These are phyloP conservation scores for Microbotryomycetes sp. DNA, from an alignment of 1,284 basidiomycete species.

Conservation along the genomic window DNA sequence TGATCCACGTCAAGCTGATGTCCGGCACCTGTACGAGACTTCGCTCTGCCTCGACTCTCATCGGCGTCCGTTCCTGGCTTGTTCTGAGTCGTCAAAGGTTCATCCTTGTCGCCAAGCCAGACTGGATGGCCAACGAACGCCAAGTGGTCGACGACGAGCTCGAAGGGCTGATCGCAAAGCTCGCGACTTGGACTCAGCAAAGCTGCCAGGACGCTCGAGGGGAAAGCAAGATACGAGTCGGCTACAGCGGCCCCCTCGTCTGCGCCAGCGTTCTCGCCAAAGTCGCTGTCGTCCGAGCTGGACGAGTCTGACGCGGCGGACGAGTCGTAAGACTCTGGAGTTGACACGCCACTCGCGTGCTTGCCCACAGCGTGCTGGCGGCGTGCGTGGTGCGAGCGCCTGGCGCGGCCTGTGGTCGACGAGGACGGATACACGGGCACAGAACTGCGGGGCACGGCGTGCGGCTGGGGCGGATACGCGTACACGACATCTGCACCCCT, in stretches of 20 bases:
- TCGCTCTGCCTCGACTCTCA: conserved; percentile 6
- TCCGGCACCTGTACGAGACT: neutral
- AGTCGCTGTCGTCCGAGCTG: conserved; percentile 13
- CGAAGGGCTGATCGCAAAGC: conserved; percentile 90
- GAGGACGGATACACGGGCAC: conserved; percentile 30
- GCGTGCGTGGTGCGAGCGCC: neutral
- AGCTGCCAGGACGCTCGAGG: conserved; percentile 68
- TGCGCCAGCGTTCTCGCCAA: conserved; percentile 1
- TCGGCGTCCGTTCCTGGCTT: conserved; percentile 21
- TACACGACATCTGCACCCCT: conserved; percentile 30
- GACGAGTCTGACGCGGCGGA: conserved; percentile 1
- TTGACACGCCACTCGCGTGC: neutral
- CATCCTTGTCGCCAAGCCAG: conserved; percentile 62
- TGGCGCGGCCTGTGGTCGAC: neutral
- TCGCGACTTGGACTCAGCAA: conserved; percentile 65
- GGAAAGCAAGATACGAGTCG: conserved; percentile 68
- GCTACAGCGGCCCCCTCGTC: conserved; percentile 34
- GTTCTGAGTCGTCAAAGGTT: conserved; percentile 40
- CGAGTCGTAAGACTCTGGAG: neutral
- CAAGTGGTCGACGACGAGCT: conserved; percentile 84
- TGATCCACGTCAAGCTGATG: neutral
- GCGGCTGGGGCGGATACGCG: conserved; percentile 30
- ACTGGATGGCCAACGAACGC: conserved; percentile 94
- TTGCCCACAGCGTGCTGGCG: neutral
- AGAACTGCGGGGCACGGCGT: conserved; percentile 30